Conservation (phyloP, 2,329 filamentous ascomycete species). For the Fusarium sp. region DNA sequence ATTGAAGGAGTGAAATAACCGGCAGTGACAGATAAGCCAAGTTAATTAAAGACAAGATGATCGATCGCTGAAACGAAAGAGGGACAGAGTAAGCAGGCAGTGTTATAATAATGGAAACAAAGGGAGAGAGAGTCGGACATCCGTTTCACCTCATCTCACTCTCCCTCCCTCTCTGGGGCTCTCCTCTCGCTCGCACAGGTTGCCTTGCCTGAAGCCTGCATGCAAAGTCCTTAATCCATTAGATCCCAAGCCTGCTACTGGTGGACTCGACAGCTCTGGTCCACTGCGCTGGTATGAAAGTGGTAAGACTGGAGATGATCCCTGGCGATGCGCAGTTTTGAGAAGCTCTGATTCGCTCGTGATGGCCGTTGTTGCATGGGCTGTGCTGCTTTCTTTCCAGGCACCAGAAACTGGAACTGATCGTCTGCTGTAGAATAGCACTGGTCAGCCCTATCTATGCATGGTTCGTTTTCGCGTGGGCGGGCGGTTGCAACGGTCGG, state of each 20-base stretch:
- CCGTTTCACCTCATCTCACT: conserved; percentile 23
- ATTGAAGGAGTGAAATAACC: conserved; percentile 27
- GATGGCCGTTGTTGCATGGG: conserved; percentile 50
- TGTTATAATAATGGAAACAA: conserved; percentile 31
- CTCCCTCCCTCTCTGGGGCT: not conserved
- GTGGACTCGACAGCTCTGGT: conserved; percentile 1
- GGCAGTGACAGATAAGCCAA: conserved; percentile 1
- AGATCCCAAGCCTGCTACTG: conserved; percentile 12
- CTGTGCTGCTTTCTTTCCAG: conserved; percentile 45
- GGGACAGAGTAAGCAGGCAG: conserved; percentile 6
- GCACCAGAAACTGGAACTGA: conserved; percentile 35
- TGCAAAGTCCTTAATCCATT: conserved; percentile 8
- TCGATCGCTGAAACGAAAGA: no score
- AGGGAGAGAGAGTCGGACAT: conserved; percentile 9
- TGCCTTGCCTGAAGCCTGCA: conserved; percentile 37
- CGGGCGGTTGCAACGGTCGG: not conserved
- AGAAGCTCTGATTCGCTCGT: conserved; percentile 49
- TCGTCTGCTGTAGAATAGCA: not conserved
- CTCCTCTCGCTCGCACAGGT: conserved; percentile 32
- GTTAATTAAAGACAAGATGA: not conserved
- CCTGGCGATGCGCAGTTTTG: conserved; percentile 1
- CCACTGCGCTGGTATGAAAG: conserved; percentile 35
- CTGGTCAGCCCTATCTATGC: conserved; percentile 47
- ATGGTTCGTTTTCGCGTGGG: not conserved
- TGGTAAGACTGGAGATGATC: conserved; percentile 27